Conservation (phyloP, 2,329 filamentous ascomycete species). For the Penicillium sp. region DNA sequence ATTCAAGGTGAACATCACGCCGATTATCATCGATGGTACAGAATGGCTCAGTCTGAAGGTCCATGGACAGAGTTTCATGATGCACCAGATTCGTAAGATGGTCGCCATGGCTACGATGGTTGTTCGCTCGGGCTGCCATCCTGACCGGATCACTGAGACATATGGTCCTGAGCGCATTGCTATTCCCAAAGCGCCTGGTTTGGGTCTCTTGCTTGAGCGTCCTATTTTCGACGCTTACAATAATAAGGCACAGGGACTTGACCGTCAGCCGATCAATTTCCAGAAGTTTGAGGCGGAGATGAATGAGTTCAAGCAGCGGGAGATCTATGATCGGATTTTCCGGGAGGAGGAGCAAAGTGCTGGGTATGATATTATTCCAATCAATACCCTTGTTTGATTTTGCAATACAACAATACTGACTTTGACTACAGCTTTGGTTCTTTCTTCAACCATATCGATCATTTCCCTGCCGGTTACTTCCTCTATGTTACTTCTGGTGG, state of each 20-base stretch:
- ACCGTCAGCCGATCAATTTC: constrained; percentile 73
- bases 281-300: constrained; percentile 74
- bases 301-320: constrained; percentile 81
- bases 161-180: constrained; percentile 73
- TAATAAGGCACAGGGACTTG: constrained; percentile 64
- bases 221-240: constrained; percentile 94
- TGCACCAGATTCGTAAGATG: constrained; percentile 99
- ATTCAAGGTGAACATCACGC: constrained; percentile 73
- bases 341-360: constrained; percentile 84
- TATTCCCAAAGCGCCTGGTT: constrained; percentile 88
- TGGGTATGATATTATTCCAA: constrained; percentile 62
- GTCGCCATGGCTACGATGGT: constrained; percentile 86
- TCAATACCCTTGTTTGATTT: not conserved
- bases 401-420: constrained; percentile 1
- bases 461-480: constrained; percentile 70
- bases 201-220: constrained; percentile 83
- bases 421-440: constrained; percentile 61
- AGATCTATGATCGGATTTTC: constrained; percentile 93
- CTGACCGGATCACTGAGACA: constrained; percentile 68
- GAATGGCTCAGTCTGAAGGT: constrained; percentile 96
- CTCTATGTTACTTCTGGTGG: constrained; percentile 72
- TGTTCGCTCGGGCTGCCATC: constrained; percentile 77
- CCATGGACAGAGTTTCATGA: constrained; percentile 99
- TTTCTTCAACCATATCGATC: constrained; percentile 78
- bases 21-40: constrained; percentile 83